phyloP scores from a whole-genome alignment of 352 stramenopile genomes.

The Globisporangium cystogenes region DNA sequence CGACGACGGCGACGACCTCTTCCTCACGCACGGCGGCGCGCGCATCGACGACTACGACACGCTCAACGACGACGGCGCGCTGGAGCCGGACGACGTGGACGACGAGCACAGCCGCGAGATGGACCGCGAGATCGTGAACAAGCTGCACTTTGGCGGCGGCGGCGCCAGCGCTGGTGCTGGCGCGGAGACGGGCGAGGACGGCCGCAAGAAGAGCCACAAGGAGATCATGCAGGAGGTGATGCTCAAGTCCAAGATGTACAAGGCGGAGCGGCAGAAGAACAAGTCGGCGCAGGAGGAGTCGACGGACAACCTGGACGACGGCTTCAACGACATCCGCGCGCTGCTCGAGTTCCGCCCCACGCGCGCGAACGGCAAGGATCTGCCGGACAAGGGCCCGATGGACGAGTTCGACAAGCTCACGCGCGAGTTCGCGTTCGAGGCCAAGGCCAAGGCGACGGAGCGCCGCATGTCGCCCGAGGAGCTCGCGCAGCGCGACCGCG shows the following conservation, averaged over 20 bases:
- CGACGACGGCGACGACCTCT: slow-evolving; percentile 60
- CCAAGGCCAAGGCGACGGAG: slow-evolving; percentile 92
- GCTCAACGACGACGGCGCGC: slow-evolving; percentile 38
- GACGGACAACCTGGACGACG: slow-evolving; percentile 69
- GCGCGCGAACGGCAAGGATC: slow-evolving; percentile 49
- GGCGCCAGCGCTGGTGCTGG: slow-evolving; percentile 10
- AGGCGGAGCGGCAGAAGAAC: slow-evolving; percentile 82
- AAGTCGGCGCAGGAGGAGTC: slow-evolving; percentile 79
- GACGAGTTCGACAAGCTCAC: slow-evolving; percentile 87
- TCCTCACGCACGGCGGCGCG: slow-evolving; percentile 68
- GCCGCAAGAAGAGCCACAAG: slow-evolving; percentile 77
- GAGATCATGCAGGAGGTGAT: slow-evolving; percentile 91
- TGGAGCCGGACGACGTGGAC: slow-evolving; percentile 52
- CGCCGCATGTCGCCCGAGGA: slow-evolving; percentile 94
- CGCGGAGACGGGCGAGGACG: slow-evolving; percentile 10
- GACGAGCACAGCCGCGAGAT: slow-evolving; percentile 73
- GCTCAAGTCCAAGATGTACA: slow-evolving; percentile 89
- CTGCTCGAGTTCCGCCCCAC: slow-evolving; percentile 79
- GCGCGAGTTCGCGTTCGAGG: slow-evolving; percentile 83
- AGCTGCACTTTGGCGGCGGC: slow-evolving; percentile 83
- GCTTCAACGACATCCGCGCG: slow-evolving; percentile 53
- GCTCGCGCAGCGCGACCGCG: slow-evolving; percentile 89
- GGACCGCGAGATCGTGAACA: slow-evolving; percentile 77
- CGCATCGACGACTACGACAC: slow-evolving; percentile 79
- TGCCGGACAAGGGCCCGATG: slow-evolving; percentile 62